Base-by-base conservation (phyloP, 306 rosid genomes). In the Begonia fuchsioides region DNA sequence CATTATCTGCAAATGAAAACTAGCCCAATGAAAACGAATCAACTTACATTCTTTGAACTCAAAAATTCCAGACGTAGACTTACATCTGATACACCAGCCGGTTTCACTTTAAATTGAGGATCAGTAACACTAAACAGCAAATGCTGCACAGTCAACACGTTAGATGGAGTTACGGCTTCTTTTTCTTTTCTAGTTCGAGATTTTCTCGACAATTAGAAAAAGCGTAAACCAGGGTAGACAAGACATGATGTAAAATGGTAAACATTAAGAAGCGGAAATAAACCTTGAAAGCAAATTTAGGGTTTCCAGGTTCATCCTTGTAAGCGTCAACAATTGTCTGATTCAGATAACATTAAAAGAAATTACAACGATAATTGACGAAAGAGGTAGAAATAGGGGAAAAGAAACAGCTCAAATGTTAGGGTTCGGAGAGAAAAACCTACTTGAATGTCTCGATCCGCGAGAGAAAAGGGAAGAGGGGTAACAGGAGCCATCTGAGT, bases 401-500 rank as follows among this genome's bases (percentile, higher is more conserved):
- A 46, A 13, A 3, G 41, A 52, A 39, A 17, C 9, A 43, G 32
- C 51, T 32, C 0, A 0, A 38, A n/a, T 15, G 46, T 26, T 26
- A 26, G 35, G 35, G 35, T 26, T 26, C 5, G 3, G 32, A 3
- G 32, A 26, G 32, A 48, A 41, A 13, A 44, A 8, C 47, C 9
- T 49, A 90, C 98, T 58, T 81, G 95, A 75, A 90, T 59, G 56
- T 90, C 94, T 44, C 93, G 95, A 73, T 90, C 94, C 38, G 98
- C 87, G 11, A 79, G 77, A 63, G 94, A 90, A 63, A 79, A 85
- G 26, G 98, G 76, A 50, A 85, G 79, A 2, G 96, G 87, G 32
- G 94, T 76, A 5, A 92, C 98, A 1, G 81, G 88, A 43, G 98
- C 98, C 96, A 92, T 92, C 76, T 78, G 93, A 55, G 93, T 76